Base-by-base conservation (phyloP, 352 stramenopile genomes). In the Detonula confervacea region DNA sequence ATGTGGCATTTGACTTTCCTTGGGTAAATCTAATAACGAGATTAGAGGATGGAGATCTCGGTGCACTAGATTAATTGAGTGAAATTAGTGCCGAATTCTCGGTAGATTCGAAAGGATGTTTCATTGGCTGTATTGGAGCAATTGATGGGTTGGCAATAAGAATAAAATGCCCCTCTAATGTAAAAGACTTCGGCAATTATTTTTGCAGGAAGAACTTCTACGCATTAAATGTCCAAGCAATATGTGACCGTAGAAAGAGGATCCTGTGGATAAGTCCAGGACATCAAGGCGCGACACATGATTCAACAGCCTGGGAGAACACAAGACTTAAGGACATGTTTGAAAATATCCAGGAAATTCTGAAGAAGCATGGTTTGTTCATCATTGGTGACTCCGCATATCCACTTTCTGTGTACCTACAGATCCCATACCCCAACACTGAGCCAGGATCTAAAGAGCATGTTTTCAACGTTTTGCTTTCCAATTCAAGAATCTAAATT, bases 331-430 rank as follows among this genome's bases (percentile, higher is more conserved):
- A 27, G 42, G 25, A 61, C 47, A 22, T 59, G n/a, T 54, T 74
- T 57, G 24, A 61, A 42, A 30, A 42, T 2, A 52, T 51, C n/a
- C 16, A 52, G 18, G 39, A 55, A 25, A 5, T 56, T 27, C 44
- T 83, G 9, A 46, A 44, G 27, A 35, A 69, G 7, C 18, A 65
- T 6, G 63, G 57, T 33, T 66, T 77, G 12, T 78, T 47, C 24
- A 30, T 85, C 20, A 20, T 71, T 24, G 77, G 77, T n/a, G 77
- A 84, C 42, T 73, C 44, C 6, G 70, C 77, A 24, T 77, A 81
- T 55, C 4, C 37, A 18, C 47, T 57, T 7, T 33, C 18, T 6
- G 18, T n/a, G 2, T 57, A 33, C 24, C 24, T 57, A 3, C 47
- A 76, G 16, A 14, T 67, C 24, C 18, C 61, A 29, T 66, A 42